Evolutionary conservation across 2,329 filamentous ascomycete genomes (phyloP).

Genomic region (Metarhizium anisopliae): DNA sequence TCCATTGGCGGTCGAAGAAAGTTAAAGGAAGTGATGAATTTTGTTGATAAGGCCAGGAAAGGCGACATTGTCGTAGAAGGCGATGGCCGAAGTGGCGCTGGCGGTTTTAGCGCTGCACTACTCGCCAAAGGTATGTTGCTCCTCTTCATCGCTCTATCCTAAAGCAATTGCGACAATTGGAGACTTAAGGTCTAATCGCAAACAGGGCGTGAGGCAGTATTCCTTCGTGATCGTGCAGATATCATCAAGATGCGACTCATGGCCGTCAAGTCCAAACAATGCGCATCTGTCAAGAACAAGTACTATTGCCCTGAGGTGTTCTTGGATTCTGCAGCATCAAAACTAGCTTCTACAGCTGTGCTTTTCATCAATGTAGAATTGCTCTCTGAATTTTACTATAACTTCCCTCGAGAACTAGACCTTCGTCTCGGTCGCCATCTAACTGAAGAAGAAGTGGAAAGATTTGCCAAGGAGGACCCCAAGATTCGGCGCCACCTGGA

Average conservation of each 20-base stretch:
- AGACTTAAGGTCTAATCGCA: slow-evolving; percentile 13
- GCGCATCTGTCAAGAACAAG: slow-evolving; percentile 74
- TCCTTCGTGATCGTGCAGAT: slow-evolving; percentile 84
- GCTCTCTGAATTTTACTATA: slow-evolving; percentile 94
- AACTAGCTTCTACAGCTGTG: slow-evolving; percentile 88
- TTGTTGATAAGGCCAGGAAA: slow-evolving; percentile 82
- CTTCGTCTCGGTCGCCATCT: slow-evolving; percentile 74
- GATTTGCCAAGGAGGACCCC: slow-evolving; percentile 86
- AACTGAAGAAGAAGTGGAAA: slow-evolving; percentile 70
- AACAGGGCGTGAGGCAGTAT: slow-evolving; percentile 80
- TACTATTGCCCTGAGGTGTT: slow-evolving; percentile 97
- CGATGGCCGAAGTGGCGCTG: slow-evolving; percentile 74
- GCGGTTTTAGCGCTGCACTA: slow-evolving; percentile 84
- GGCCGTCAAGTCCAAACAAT: slow-evolving; percentile 87
- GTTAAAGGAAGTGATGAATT: slow-evolving; percentile 78
- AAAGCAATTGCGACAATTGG: neutral
- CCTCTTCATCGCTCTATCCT: neutral
- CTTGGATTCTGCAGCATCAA: slow-evolving; percentile 92
- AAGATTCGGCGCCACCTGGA: slow-evolving; percentile 85
- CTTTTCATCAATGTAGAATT: slow-evolving; percentile 97
- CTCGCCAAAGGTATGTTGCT: slow-evolving; percentile 62
- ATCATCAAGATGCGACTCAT: slow-evolving; percentile 84
- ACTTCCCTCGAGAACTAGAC: slow-evolving; percentile 90
- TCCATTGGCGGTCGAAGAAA: slow-evolving; percentile 74
- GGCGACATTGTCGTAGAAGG: slow-evolving; percentile 81